A percentile compares a stretch with the other conserved stretches of the same genome.
phyloP scores from a whole-genome alignment of 768 basidiomycete genomes.

The Tricholoma hemisulphureum region DNA sequence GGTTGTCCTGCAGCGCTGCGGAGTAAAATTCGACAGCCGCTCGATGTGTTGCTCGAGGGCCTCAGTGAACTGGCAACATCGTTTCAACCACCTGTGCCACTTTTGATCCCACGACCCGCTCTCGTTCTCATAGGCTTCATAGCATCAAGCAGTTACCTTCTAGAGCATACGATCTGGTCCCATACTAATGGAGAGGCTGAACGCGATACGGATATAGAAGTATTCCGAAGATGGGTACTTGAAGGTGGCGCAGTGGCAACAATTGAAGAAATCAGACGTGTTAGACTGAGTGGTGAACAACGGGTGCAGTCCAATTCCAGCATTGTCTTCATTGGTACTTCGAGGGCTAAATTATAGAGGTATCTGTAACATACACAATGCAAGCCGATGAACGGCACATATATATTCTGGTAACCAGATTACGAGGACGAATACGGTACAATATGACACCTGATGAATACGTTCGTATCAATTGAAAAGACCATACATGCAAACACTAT shows the following conservation, averaged over 20 bases:
- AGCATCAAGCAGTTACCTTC: constrained; percentile 52
- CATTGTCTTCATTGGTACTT: constrained; percentile 35
- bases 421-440: constrained; percentile 43
- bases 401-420: not conserved
- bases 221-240: constrained; percentile 48
- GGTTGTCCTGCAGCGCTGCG: constrained; percentile 40
- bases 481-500: not conserved
- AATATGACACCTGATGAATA: constrained; percentile 54
- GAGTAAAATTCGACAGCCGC: constrained; percentile 23
- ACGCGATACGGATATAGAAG: constrained; percentile 45
- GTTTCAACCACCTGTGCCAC: constrained; percentile 41
- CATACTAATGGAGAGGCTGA: constrained; percentile 26
- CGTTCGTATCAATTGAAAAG: constrained; percentile 6
- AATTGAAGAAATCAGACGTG: constrained; percentile 34
- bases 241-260: constrained; percentile 45
- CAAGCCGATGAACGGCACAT: not conserved
- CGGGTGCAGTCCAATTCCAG: constrained; percentile 26
- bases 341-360: constrained; percentile 22
- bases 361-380: constrained; percentile 2
- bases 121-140: constrained; percentile 57
- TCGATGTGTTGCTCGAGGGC: constrained; percentile 36
- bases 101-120: constrained; percentile 54
- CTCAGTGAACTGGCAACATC: constrained; percentile 39
- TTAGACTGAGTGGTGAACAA: constrained; percentile 20
- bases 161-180: constrained; percentile 73